A percentile compares a stretch with the other conserved stretches of the same genome.
These are phyloP conservation scores for Meira nashicola DNA, from an alignment of 1,284 basidiomycete genomes.

Conservation along the genomic window DNA sequence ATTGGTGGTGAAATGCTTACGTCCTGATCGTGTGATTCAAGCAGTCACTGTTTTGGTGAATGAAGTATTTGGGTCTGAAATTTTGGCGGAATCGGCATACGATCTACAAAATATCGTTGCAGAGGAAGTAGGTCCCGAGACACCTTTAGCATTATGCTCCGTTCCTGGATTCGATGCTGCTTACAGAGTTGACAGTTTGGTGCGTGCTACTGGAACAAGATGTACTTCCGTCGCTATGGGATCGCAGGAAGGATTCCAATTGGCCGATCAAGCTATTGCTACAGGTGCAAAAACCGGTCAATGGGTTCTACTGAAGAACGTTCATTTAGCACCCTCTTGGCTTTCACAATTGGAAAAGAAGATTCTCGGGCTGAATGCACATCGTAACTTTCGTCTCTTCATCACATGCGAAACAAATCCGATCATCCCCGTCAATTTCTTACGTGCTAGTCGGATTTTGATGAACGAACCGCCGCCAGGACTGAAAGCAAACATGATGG, in stretches of 20 bases:
- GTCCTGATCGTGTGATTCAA: conserved; percentile 81
- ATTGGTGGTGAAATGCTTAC: conserved; percentile 78
- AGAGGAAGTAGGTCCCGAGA: conserved; percentile 35
- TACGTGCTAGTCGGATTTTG: conserved; percentile 45
- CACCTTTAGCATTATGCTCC: conserved; percentile 47
- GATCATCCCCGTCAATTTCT: conserved; percentile 46
- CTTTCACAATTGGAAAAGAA: conserved; percentile 49
- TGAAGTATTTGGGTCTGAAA: conserved; percentile 70
- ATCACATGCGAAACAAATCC: conserved; percentile 50
- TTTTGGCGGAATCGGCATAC: conserved; percentile 56
- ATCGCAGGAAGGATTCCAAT: conserved; percentile 45
- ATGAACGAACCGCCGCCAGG: conserved; percentile 52
- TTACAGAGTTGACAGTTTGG: conserved; percentile 44
- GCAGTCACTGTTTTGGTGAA: conserved; percentile 71
- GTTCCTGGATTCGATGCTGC: conserved; percentile 50
- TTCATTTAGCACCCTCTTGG: conserved; percentile 49
- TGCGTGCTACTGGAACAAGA: conserved; percentile 26
- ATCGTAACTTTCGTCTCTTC: conserved; percentile 47
- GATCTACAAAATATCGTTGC: conserved; percentile 29
- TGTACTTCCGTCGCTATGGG: conserved; percentile 50
- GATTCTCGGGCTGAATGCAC: conserved; percentile 38
- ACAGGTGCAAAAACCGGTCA: conserved; percentile 40
- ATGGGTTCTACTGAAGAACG: conserved; percentile 52
- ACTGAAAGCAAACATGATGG: conserved; percentile 47
- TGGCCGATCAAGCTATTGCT: conserved; percentile 48